These are phyloP conservation scores for Aureobasidium mangrovei DNA, from an alignment of 2,329 filamentous ascomycete genomes.

Conservation along the genomic window DNA sequence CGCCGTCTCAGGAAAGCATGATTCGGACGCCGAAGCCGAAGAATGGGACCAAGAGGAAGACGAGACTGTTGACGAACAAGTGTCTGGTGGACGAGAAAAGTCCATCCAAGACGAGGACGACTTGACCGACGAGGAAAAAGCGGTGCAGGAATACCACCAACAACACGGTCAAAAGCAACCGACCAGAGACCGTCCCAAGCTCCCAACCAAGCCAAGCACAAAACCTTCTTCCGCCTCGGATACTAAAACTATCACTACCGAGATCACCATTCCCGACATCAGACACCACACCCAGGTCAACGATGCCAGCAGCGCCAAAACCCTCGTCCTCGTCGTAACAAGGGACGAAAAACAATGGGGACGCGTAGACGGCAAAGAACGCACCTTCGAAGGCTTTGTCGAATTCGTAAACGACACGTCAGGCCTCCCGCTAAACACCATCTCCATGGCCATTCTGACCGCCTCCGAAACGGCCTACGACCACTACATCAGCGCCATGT, in stretches of 20 bases:
- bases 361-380: not conserved
- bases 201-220: not conserved
- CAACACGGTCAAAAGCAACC: constrained; percentile 1
- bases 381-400: not conserved
- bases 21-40: not conserved
- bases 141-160: constrained; percentile 4
- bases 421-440: not conserved
- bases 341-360: not conserved
- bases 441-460: not conserved
- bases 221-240: not conserved
- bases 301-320: not conserved
- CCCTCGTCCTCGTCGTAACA: constrained; percentile 4
- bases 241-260: not conserved
- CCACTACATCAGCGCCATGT: not conserved
- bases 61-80: not conserved
- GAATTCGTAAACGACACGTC: not conserved
- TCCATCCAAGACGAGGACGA: not conserved
- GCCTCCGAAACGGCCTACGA: not conserved
- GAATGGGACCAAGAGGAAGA: not conserved
- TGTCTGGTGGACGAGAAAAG: not conserved
- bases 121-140: constrained; percentile 4
- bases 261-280: not conserved
- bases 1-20: not conserved
- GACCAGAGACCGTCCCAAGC: not conserved
- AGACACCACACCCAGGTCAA: not conserved